Evolutionary conservation across 2,329 filamentous ascomycete genomes (phyloP), one percentile per base, ranked within the genome.

Genomic region (Didymella sp.): DNA sequence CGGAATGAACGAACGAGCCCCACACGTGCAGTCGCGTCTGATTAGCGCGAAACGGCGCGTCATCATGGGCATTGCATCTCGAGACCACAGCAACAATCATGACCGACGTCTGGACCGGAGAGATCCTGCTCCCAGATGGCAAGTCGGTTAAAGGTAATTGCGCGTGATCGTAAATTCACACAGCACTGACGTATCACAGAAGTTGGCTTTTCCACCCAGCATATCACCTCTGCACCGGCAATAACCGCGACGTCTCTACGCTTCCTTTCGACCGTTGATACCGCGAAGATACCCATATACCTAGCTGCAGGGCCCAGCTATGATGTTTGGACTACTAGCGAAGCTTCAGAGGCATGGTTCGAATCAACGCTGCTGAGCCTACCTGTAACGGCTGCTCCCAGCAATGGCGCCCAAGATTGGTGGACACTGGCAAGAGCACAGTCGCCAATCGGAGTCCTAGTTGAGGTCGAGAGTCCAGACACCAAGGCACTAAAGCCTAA

Each of bases 201-300:
- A 30, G 58, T 76, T 28, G 62, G 63, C 5, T 64, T 76, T 58
- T 58, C 70, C 12, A 65, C 71, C 19, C 63, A 52, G 4, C 60
- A 66, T 24, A 43, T 49, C 51, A 51, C 64, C 51, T 64, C 67
- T 22, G 52, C 59, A 8, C 51, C 64, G 24, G 24, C 45, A 27
- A 50, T 73, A 35, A 54, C 59, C 11, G 44, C 64, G 1, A 43
- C 63, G 7, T 21, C 59, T 6, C 57, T 77, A 6, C 70, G 66
- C 57, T 80, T 77, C 57, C 70, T 79, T 5, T 69, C 76, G 6
- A 64, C 74, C 24, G 79, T 81, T 31, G 73, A 79, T 15, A 73
- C 72, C 5, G 61, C 71, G 2, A 71, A 64, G 4, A 73, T 81
- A 24, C 79, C 79, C 0, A 52, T 81, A 6, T 75, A 77, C 31